Base-by-base conservation (phyloP, 23 red algal genomes). In the Gracilaria caudata region DNA sequence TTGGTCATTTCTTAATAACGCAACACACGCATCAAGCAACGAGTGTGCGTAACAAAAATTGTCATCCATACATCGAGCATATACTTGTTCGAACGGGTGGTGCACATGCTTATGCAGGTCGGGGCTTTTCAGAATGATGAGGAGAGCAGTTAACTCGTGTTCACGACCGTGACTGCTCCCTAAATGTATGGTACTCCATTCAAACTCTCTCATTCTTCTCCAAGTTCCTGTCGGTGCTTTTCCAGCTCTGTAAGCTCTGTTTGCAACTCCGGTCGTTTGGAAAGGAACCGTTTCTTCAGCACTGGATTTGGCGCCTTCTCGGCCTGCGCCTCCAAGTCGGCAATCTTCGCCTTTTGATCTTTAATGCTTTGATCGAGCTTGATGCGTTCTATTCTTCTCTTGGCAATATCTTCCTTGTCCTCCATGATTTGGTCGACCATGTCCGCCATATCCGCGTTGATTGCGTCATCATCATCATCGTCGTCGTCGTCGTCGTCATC, bases 281-380 rank as follows among this genome's bases (percentile, higher is more conserved):
- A 55, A 73, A 80, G 43, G 51, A 86, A 63, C 0, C 90, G 70
- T 21, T 86, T 66, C 68, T 75, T 84, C 56, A 93, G 36, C 36
- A 86, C 64, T 23, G 73, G 81, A 55, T 93, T 93, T 32, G 82
- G 73, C 9, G 71, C 82, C 38, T 57, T 73, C 73, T 64, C 82
- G 36, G 82, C 80, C 73, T 68, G 41, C 14, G 38, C 90, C 80
- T 84, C 81, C 82, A 85, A 64, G 25, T 93, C 64, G 24, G 53
- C 54, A 84, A 93, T 85, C 75, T 85, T 85, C 30, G 51, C 74
- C 57, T 84, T 80, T 43, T 85, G 73, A 63, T 84, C 90, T 38
- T 78, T 59, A 41, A 93, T 86, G 70, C 56, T 80, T 53, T 79
- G 70, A 49, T 80, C 90, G 24, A 93, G 58, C n/a, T 77, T 86